Conservation (phyloP, 2,329 filamentous ascomycete species). For the Talaromyces verruculosus region DNA sequence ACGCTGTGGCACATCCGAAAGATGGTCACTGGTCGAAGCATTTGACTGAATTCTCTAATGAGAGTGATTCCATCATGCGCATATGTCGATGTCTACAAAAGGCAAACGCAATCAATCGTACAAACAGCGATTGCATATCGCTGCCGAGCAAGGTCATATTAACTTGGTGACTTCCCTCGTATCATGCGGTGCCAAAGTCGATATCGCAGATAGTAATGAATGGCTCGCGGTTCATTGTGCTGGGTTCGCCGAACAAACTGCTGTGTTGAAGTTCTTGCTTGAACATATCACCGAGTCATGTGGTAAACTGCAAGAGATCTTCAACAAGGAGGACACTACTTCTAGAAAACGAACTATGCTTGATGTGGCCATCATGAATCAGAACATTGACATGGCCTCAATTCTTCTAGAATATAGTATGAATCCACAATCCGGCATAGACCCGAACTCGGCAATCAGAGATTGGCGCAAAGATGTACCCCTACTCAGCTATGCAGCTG, state of each 20-base stretch:
- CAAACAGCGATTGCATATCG: background rate
- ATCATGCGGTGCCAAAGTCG: background rate
- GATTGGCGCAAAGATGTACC: background rate
- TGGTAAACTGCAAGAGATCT: background rate
- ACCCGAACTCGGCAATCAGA: background rate
- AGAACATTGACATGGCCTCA: background rate
- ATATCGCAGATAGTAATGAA: background rate
- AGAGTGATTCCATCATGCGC: background rate
- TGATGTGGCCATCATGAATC: background rate
- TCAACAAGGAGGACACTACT: background rate
- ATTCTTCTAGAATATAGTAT: background rate
- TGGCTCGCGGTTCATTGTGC: background rate
- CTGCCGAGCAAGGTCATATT: background rate
- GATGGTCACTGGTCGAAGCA: background rate
- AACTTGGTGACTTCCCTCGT: background rate
- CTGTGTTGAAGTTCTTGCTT: background rate
- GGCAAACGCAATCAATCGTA: background rate
- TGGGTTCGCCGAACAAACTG: background rate
- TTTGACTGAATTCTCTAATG: background rate
- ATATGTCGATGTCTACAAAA: background rate
- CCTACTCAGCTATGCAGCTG: background rate
- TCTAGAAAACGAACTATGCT: background rate
- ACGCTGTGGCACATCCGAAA: background rate
- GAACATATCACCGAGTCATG: background rate
- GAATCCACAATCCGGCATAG: background rate